A percentile compares a stretch with the other conserved stretches of the same genome.
Evolutionary conservation across 352 stramenopile species (phyloP).

Genomic region (Phytopythium ostracodes): DNA sequence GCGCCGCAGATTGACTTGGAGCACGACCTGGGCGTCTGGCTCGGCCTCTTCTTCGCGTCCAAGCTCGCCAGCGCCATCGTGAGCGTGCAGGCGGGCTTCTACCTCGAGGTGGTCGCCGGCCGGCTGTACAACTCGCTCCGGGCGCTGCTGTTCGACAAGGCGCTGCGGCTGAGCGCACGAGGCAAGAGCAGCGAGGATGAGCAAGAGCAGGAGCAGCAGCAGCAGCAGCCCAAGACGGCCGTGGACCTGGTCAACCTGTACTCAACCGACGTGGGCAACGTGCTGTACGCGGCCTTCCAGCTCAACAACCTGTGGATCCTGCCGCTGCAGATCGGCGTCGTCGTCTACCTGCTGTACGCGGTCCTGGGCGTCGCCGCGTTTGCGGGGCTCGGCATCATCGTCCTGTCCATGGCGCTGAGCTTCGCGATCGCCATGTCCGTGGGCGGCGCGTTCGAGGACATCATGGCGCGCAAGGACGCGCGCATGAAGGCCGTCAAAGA

Average conservation of each 20-base stretch:
- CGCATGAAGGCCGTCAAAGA: slow-evolving; percentile 46
- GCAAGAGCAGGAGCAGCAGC: too few species aligned
- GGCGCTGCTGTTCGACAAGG: slow-evolving; percentile 27
- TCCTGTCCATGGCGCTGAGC: slow-evolving; percentile 15
- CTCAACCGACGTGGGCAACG: slow-evolving; percentile 80
- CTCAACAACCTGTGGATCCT: slow-evolving; percentile 43
- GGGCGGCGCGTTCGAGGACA: slow-evolving; percentile 6
- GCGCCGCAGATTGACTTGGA: slow-evolving; percentile 9
- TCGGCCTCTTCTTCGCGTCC: slow-evolving; percentile 21
- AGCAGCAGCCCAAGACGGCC: slow-evolving; percentile 10
- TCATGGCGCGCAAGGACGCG: slow-evolving; percentile 27
- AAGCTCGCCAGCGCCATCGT: slow-evolving; percentile 16
- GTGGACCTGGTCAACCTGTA: slow-evolving; percentile 92
- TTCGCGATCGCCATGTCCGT: slow-evolving; percentile 18
- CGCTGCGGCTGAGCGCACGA: slow-evolving; percentile 23
- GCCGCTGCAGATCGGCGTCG: slow-evolving; percentile 22
- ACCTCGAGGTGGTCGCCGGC: slow-evolving; percentile 14
- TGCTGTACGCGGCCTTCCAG: slow-evolving; percentile 35
- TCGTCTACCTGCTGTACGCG: slow-evolving; percentile 23
- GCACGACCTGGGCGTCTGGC: slow-evolving; percentile 12
- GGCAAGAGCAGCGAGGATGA: slow-evolving; percentile 1
- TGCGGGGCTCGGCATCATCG: slow-evolving; percentile 22
- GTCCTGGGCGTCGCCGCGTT: slow-evolving; percentile 23
- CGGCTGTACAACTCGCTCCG: slow-evolving; percentile 16
- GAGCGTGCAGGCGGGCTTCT: slow-evolving; percentile 12